phyloP scores from a whole-genome alignment of 208 protist genomes.

The Crithidia expoeki region DNA sequence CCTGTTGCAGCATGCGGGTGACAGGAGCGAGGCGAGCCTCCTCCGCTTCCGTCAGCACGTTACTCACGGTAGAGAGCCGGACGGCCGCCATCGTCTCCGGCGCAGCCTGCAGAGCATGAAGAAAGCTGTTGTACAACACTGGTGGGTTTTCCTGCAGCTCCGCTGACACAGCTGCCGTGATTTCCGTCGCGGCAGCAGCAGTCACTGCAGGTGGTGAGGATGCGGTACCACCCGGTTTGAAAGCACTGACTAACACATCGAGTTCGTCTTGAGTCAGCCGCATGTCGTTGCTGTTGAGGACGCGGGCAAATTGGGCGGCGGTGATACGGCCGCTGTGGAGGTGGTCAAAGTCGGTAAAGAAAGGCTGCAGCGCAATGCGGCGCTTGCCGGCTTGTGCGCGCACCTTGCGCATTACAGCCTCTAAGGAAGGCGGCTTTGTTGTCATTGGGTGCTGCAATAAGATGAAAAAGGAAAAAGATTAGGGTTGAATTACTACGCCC shows the following conservation, averaged over 20 bases:
- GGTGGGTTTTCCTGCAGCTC: conserved; percentile 10
- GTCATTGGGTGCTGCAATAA: conserved; percentile 2
- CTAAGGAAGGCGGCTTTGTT: background rate
- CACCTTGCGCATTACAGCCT: conserved; percentile 47
- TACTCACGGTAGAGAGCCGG: conserved; percentile 15
- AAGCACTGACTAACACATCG: conserved; percentile 36
- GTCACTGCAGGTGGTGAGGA: conserved; percentile 2
- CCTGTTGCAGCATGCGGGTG: conserved; percentile 49
- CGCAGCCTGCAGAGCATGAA: conserved; percentile 44
- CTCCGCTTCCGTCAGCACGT: conserved; percentile 53
- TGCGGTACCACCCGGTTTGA: conserved; percentile 18
- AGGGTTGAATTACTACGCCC: too few relatives aligned
- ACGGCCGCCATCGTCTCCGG: conserved; percentile 25
- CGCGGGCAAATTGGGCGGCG: conserved; percentile 71
- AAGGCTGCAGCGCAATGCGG: conserved; percentile 77
- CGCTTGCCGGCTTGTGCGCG: conserved; percentile 58
- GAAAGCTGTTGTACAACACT: conserved; percentile 62
- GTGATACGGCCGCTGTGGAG: conserved; percentile 82
- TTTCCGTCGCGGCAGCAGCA: background rate
- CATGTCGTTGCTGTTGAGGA: conserved; percentile 60
- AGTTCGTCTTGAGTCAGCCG: conserved; percentile 56
- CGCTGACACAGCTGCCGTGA: too few relatives aligned
- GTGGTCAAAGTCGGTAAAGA: conserved; percentile 87
- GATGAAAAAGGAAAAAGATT: too few relatives aligned
- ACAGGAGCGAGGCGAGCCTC: conserved; percentile 39